A percentile compares a stretch with the other conserved stretches of the same genome.
phyloP scores from a whole-genome alignment of 2,329 filamentous ascomycete species.

The Fusarium tuaranense region DNA sequence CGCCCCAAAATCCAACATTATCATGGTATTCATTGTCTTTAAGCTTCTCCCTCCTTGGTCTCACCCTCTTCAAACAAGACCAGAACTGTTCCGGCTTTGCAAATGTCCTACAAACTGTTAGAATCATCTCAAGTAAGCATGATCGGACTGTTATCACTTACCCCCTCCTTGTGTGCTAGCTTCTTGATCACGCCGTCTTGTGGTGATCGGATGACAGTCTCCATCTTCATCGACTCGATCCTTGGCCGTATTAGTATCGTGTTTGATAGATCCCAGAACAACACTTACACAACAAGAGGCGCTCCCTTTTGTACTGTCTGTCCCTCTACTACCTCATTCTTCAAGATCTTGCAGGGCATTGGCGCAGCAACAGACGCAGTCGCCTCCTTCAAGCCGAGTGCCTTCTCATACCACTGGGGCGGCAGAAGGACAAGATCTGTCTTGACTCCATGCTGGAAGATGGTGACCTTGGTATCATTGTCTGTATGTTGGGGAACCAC shows the following conservation, averaged over 20 bases:
- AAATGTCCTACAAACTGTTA: constrained; percentile 71
- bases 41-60: constrained; percentile 43
- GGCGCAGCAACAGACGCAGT: constrained; percentile 88
- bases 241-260: constrained; percentile 52
- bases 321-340: constrained; percentile 88
- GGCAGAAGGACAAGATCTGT: constrained; percentile 67
- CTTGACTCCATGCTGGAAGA: constrained; percentile 79
- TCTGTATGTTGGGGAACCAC: constrained; percentile 70
- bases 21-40: constrained; percentile 18
- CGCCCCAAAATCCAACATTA: constrained; percentile 24
- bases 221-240: constrained; percentile 93
- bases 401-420: constrained; percentile 88
- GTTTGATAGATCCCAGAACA: constrained; percentile 42
- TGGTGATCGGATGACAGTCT: constrained; percentile 83
- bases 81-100: constrained; percentile 80
- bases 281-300: constrained; percentile 81
- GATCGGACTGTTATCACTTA: constrained; percentile 55
- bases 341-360: constrained; percentile 97
- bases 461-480: constrained; percentile 72
- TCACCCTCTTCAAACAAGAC: constrained; percentile 75
- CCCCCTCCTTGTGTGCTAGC: constrained; percentile 79
- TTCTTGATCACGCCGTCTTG: constrained; percentile 78
- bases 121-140: not conserved
- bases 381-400: constrained; percentile 83
- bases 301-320: constrained; percentile 87